A percentile compares a stretch with the other conserved stretches of the same genome.
phyloP scores from a whole-genome alignment of 495 filamentous ascomycete species.

The Neurospora africana region DNA sequence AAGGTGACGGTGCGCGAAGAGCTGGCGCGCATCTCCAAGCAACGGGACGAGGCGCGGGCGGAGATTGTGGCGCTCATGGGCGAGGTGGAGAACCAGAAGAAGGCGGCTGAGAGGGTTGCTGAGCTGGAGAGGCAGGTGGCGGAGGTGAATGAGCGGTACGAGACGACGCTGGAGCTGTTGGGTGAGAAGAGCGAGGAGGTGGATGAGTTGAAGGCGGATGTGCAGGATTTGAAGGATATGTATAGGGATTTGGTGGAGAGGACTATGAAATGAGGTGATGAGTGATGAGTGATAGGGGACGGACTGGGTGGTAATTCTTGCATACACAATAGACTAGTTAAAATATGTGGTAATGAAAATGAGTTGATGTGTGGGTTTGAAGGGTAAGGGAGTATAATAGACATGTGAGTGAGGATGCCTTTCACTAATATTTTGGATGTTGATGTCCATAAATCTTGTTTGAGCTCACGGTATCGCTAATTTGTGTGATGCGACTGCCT shows the following conservation, averaged over 20 bases:
- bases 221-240: constrained; percentile 86
- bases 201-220: constrained; percentile 80
- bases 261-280: constrained; percentile 44
- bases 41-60: constrained; percentile 82
- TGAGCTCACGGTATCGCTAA: not conserved
- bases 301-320: not conserved
- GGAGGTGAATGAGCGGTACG: constrained; percentile 61
- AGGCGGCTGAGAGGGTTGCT: constrained; percentile 46
- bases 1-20: constrained; percentile 81
- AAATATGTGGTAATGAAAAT: not conserved
- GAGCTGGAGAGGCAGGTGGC: constrained; percentile 56
- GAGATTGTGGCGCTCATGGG: constrained; percentile 84
- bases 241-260: constrained; percentile 85
- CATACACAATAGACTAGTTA: not conserved
- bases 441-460: not conserved
- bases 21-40: constrained; percentile 60
- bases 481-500: not conserved
- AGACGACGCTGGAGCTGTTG: constrained; percentile 86
- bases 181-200: constrained; percentile 95
- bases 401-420: not conserved
- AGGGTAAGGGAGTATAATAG: not conserved
- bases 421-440: not conserved
- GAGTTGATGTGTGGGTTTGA: not conserved
- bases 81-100: constrained; percentile 62
- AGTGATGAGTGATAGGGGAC: not conserved